Evolutionary conservation across 1,139 yeast species (phyloP).

Genomic region (Debaryomycetaceae sp.): DNA sequence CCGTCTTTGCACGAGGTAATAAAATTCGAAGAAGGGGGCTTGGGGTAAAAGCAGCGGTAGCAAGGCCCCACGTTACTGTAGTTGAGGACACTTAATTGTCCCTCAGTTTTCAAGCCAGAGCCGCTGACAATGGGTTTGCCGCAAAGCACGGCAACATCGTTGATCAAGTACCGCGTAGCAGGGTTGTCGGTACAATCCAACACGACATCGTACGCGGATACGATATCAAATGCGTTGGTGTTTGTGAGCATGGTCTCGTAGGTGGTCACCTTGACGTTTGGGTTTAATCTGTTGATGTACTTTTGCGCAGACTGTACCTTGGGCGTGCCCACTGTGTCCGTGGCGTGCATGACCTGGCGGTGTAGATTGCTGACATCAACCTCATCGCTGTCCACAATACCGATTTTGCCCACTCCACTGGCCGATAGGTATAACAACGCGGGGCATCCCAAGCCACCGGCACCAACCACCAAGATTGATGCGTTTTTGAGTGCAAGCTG

Average conservation of each 20-base stretch:
- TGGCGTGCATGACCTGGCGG: conserved; percentile 78
- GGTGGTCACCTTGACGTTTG: conserved; percentile 53
- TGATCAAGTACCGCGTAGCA: conserved; percentile 76
- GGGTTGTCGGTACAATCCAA: conserved; percentile 97
- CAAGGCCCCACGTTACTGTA: conserved; percentile 73
- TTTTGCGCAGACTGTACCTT: conserved; percentile 77
- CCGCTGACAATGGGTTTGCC: conserved; percentile 82
- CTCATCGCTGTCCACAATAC: conserved; percentile 80
- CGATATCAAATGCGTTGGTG: conserved; percentile 59
- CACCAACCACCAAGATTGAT: conserved; percentile 77
- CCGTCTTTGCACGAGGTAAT: conserved; percentile 90
- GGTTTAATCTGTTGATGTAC: conserved; percentile 56
- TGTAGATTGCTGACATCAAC: conserved; percentile 87
- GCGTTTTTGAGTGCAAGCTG: conserved; percentile 59
- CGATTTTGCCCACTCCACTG: conserved; percentile 82
- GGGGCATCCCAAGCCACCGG: conserved; percentile 97
- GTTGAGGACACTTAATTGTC: conserved; percentile 78
- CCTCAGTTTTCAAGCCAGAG: conserved; percentile 87
- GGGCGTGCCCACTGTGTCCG: conserved; percentile 57
- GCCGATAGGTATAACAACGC: conserved; percentile 81
- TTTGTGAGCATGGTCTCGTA: conserved; percentile 50
- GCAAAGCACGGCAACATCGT: conserved; percentile 73
- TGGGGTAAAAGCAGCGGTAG: conserved; percentile 88
- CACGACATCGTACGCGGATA: conserved; percentile 64
- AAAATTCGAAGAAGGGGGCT: conserved; percentile 81